These are phyloP conservation scores for Saccharum officinarum DNA, from an alignment of 176 grass and related monocot species.

Conservation along the genomic window DNA sequence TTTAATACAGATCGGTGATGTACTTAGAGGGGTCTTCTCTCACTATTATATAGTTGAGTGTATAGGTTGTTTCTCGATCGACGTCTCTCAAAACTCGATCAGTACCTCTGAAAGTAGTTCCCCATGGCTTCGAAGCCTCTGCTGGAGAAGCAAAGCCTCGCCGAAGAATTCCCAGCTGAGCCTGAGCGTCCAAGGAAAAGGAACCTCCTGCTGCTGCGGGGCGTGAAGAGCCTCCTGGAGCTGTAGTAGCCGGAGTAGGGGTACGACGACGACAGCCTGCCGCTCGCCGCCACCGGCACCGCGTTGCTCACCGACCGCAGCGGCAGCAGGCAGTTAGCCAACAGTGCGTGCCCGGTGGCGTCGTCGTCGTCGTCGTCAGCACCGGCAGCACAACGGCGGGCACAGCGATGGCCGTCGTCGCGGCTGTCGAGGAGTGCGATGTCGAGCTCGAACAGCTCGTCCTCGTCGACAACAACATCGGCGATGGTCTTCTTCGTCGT, in stretches of 20 bases:
- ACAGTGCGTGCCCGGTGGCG: background rate
- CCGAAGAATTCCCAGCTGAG: background rate
- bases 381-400: background rate
- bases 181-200: background rate
- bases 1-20: too few relatives aligned
- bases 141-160: slow-evolving; percentile 24
- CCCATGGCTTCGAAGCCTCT: slow-evolving; percentile 8
- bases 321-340: slow-evolving; percentile 74
- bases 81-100: background rate
- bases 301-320: slow-evolving; percentile 54
- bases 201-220: background rate
- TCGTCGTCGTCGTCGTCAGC: background rate
- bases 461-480: slow-evolving; percentile 30
- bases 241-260: background rate
- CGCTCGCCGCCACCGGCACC: slow-evolving; percentile 37
- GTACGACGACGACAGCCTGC: background rate
- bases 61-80: background rate
- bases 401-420: background rate
- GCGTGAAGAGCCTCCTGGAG: slow-evolving; percentile 3
- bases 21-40: too few relatives aligned
- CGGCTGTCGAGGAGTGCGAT: slow-evolving; percentile 27
- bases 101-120: slow-evolving; percentile 25
- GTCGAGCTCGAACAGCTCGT: slow-evolving; percentile 77
- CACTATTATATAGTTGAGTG: too few relatives aligned
- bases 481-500: background rate